Percentiles rank a stretch among this genome's conserved stretches.
Conservation (phyloP, 2,329 filamentous ascomycete species). For the Colletotrichum simmondsii region DNA sequence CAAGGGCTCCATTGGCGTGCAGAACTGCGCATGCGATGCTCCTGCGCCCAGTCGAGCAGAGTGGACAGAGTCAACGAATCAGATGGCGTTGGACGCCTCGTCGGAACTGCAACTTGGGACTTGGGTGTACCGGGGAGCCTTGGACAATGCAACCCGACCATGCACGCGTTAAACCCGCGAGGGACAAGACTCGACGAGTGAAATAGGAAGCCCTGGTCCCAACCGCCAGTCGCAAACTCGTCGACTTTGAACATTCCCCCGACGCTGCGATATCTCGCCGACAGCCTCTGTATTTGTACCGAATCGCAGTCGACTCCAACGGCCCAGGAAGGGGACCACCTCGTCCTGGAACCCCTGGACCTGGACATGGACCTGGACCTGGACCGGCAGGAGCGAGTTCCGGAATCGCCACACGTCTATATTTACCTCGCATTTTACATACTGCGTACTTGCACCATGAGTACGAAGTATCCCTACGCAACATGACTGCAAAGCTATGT, state of each 20-base stretch:
- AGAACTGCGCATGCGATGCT: constrained; percentile 24
- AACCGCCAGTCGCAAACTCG: neutral
- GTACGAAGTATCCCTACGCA: too few relatives aligned
- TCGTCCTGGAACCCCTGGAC: neutral
- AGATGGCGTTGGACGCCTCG: constrained; percentile 4
- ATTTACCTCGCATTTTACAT: neutral
- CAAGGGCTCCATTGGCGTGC: constrained; percentile 14
- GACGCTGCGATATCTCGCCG: neutral
- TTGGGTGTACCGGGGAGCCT: neutral
- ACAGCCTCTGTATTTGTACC: too few relatives aligned
- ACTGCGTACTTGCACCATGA: too few relatives aligned
- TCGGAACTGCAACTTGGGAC: constrained; percentile 27
- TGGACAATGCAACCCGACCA: constrained; percentile 21
- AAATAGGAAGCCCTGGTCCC: neutral
- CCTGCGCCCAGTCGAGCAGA: constrained; percentile 9
- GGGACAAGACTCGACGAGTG: neutral
- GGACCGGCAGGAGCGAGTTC: too few relatives aligned
- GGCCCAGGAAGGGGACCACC: neutral
- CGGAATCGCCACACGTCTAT: neutral
- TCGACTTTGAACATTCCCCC: neutral
- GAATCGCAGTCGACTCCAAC: too few relatives aligned
- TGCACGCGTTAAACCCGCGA: constrained; percentile 21
- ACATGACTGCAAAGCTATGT: neutral
- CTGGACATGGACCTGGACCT: too few relatives aligned
- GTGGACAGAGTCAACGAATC: constrained; percentile 11